A percentile compares a stretch with the other conserved stretches of the same genome.
Evolutionary conservation across 106 monocot species (phyloP).

Genomic region (Chionographis japonica): DNA sequence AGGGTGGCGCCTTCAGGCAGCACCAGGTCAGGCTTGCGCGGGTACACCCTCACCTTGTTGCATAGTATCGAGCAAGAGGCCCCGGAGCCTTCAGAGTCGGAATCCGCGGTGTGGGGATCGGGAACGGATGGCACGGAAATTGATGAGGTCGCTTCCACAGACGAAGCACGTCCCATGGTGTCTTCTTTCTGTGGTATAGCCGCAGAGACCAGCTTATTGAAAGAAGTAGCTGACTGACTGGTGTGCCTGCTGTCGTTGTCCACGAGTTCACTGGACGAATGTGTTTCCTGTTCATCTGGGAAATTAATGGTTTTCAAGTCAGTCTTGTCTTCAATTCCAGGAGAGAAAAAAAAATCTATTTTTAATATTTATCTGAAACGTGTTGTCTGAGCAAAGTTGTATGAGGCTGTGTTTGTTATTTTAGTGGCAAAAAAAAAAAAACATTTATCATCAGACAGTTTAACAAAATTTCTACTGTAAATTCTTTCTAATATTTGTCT

Average conservation of each 20-base stretch:
- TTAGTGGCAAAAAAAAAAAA: too few relatives aligned
- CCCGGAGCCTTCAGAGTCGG: background rate
- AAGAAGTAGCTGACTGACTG: background rate
- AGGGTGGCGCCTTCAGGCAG: constrained; percentile 41
- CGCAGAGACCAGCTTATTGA: background rate
- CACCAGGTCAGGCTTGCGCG: constrained; percentile 30
- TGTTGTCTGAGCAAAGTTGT: too few relatives aligned
- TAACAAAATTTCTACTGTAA: too few relatives aligned
- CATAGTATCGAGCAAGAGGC: constrained; percentile 8
- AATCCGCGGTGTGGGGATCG: background rate
- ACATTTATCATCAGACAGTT: too few relatives aligned
- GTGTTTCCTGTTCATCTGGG: background rate
- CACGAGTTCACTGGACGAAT: background rate
- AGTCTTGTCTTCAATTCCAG: too few relatives aligned
- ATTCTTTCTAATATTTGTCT: too few relatives aligned
- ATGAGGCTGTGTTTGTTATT: too few relatives aligned
- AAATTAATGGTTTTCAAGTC: background rate
- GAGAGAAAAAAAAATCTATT: too few relatives aligned
- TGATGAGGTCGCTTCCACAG: background rate
- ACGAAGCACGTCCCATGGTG: background rate
- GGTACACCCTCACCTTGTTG: constrained; percentile 50
- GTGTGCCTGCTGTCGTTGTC: background rate
- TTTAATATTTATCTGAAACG: too few relatives aligned
- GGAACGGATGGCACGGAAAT: constrained; percentile 1
- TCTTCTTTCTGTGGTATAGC: background rate